Evolutionary conservation across 2,329 filamentous ascomycete genomes (phyloP), one percentile per base, ranked within the genome.

Genomic region (Trichoderma koningiopsis): DNA sequence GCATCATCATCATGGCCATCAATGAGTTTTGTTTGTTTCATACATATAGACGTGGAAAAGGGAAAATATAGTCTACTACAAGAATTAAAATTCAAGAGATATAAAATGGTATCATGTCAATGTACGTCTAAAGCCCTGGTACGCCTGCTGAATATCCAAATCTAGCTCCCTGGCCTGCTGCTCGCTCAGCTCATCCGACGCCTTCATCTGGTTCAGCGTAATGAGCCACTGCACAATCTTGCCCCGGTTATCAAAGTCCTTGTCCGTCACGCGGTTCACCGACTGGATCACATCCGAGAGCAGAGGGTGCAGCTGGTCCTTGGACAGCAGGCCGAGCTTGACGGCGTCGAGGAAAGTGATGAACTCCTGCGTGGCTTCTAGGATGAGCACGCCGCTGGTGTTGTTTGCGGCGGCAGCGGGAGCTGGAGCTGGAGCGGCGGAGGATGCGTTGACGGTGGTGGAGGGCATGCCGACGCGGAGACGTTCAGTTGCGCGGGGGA

Each of bases 211-310:
- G 78, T 99, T 99, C 72, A 99, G 84, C 7, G 93, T 92, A 75
- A 99, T 99, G 73, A 99, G 86, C 96, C 96, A 99, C 79, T 97
- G 94, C 68, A 99, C 94, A 75, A 99, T 98, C 86, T 98, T 98
- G 75, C 92, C 94, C 73, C 96, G 91, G 77, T 91, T 94, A 74
- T 98, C 94, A 78, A 99, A 99, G 76, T 98, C 95, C 72, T 91
- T 88, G 78, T 97, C 94, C 3, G 95, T 97, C 72, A 99, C 96
- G 77, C 96, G 96, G 81, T 98, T 98, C 72, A 97, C 95, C 3
- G 93, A 94, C 77, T 97, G 95, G 71, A 99, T 99, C 22, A 97
- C 93, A 75, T 98, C 96, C 1, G 94, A 95, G 2, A 99, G 86
- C 24, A 99, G 84, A 4, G 96, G 96, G 77, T 99, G 96, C n/a